These are phyloP conservation scores for Aspergillus sp. DNA, from an alignment of 2,329 filamentous ascomycete species.

Conservation along the genomic window DNA sequence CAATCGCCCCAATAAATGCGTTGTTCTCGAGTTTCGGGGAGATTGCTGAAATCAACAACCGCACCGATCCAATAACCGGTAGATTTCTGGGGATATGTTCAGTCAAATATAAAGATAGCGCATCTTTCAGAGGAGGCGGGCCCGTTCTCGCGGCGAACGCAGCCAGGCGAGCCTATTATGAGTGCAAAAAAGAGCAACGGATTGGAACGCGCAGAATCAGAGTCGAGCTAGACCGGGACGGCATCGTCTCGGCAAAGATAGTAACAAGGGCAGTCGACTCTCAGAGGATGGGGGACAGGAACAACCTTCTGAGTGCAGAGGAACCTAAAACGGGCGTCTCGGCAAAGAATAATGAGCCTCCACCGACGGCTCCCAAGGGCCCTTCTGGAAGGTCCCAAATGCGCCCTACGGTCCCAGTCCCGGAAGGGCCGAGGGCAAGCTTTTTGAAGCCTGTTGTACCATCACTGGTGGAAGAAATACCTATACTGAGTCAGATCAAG, in stretches of 20 bases:
- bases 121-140: constrained; percentile 52
- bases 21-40: constrained; percentile 56
- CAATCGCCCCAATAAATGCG: constrained; percentile 56
- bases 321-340: constrained; percentile 39
- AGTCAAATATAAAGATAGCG: constrained; percentile 80
- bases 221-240: constrained; percentile 88
- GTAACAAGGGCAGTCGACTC: constrained; percentile 72
- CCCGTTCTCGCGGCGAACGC: constrained; percentile 72
- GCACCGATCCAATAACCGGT: constrained; percentile 91
- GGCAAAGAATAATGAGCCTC: constrained; percentile 62
- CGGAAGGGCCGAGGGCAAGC: constrained; percentile 43
- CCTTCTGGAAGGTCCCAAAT: constrained; percentile 62
- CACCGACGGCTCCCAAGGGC: constrained; percentile 83
- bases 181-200: constrained; percentile 73
- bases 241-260: constrained; percentile 75
- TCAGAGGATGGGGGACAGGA: constrained; percentile 57
- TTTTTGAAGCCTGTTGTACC: constrained; percentile 39
- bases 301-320: constrained; percentile 20
- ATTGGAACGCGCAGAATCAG: constrained; percentile 76
- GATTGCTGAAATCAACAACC: constrained; percentile 87
- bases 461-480: constrained; percentile 64
- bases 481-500: constrained; percentile 69
- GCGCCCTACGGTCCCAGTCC: constrained; percentile 35
- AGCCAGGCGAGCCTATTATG: constrained; percentile 73
- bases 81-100: constrained; percentile 92